Evolutionary conservation across 257 asterid genomes (phyloP), one percentile per base, ranked within the genome.

Genomic region (Avicennia marina): DNA sequence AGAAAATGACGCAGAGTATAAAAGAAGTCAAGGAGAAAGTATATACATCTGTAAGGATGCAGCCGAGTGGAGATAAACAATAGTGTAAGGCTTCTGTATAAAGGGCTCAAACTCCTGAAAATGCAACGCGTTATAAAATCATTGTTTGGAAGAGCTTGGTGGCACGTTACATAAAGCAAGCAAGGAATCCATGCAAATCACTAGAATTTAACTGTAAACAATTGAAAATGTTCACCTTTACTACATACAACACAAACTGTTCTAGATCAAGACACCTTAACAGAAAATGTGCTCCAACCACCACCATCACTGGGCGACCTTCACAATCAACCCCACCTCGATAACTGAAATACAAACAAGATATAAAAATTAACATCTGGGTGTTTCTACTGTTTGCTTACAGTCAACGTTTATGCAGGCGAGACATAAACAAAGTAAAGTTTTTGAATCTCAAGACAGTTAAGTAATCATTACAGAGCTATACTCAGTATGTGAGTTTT

Each of bases 41-140:
- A 69, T 75, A 64, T 80, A 93, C 99, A 77, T 55, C 66, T 89
- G 97, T 60, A 93, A 74, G 58, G 99, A 82, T 22, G 99, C 97
- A 0, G 96, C 94, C 3, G 99, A 93, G 68, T 93, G 99, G 74
- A 93, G 71, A 75, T 93, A 93, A 53, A 86, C 97, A 65, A 89
- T 77, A 2, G 89, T 44, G 66, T 86, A 93, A 49, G 99, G 97
- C 87, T 89, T 93, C 81, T 93, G 96, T 56, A 93, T 86, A 79
- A 93, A 66, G 58, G 99, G 94, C 71, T 93, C 99, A 36, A 93
- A 93, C 81, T 93, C 99, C 99, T 93, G 89, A 70, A 67, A 36
- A 36, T 11, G 10, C 41, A 36, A 12, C n/a, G n/a, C n/a, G n/a
- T n/a, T n/a, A n/a, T n/a, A n/a, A n/a, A n/a, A n/a, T n/a, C n/a